Base-by-base conservation (phyloP, 306 rosid genomes). In the Malus asiatica region DNA sequence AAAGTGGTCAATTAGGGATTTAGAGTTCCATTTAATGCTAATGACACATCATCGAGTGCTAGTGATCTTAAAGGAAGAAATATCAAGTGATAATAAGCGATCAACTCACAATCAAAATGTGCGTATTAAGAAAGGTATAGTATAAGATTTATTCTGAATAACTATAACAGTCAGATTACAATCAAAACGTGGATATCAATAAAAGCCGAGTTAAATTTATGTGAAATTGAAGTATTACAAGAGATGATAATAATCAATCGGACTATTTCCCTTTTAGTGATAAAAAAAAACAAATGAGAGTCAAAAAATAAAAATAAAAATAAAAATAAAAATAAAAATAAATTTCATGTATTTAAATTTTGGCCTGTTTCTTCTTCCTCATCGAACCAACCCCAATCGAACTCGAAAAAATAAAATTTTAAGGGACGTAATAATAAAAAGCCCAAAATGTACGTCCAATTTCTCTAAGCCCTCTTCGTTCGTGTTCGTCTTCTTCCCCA, bases 361-460 rank as follows among this genome's bases (percentile, higher is more conserved):
- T 15, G 38, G 38, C 66, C n/a, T 62, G 66, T 62, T 6, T 62
- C 66, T 62, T 62, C 66, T 62, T 62, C 66, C 66, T 8, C 66
- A 62, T 62, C 40, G 66, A 58, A 14, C 66, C 40, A 61, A 61
- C 66, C 66, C 40, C n/a, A 62, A 62, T 29, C 66, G n/a, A 62
- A 68, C 72, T 19, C 19, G n/a, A 48, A 66, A 73, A 72, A 73
- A 25, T 12, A 66, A 73, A 72, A 73, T 8, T 23, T 38, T 11
- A 30, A 45, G 53, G 19, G 45, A 64, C 22, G 18, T 63, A 55
- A 61, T 19, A 80, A 75, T 55, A 83, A 86, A 78, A 88, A 89
- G 97, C 96, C 98, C 97, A 94, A 88, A 82, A 80, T 73, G 84
- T 42, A 83, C 66, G 87, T 81, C 92, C 93, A 86, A 78, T 64